These are phyloP conservation scores for Stachybotrys chlorohalonatus DNA, from an alignment of 2,329 filamentous ascomycete genomes.

Conservation along the genomic window DNA sequence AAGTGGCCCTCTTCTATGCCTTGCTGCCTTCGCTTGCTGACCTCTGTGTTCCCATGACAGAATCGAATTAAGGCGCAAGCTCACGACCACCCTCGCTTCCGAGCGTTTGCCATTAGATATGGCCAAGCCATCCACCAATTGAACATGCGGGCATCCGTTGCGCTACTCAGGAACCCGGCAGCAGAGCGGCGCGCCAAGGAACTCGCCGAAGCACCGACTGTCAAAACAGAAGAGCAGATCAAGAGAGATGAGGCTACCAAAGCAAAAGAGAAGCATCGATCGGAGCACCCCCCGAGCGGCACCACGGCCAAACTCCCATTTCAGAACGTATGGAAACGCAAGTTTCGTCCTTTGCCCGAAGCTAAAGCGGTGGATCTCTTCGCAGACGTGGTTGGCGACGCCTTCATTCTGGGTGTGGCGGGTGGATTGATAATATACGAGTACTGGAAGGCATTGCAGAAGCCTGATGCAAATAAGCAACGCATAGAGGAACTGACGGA, in stretches of 20 bases:
- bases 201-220: conserved; percentile 53
- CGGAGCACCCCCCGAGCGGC: conserved; percentile 8
- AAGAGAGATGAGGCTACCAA: conserved; percentile 49
- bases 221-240: conserved; percentile 54
- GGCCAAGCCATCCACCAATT: conserved; percentile 57
- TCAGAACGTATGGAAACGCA: conserved; percentile 51
- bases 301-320: conserved; percentile 20
- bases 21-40: conserved; percentile 6
- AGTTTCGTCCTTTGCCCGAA: conserved; percentile 55
- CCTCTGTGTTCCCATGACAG: conserved; percentile 21
- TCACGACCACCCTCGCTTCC: conserved; percentile 54
- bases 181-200: conserved; percentile 52
- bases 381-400: conserved; percentile 55
- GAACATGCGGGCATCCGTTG: conserved; percentile 56
- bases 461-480: conserved; percentile 49
- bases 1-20: conserved; percentile 3
- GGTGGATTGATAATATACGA: conserved; percentile 51
- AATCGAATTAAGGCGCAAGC: conserved; percentile 59
- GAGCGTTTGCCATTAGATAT: conserved; percentile 50
- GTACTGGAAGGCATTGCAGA: conserved; percentile 48
- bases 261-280: conserved; percentile 28
- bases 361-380: conserved; percentile 58
- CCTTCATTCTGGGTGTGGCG: conserved; percentile 53
- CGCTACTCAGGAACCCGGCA: conserved; percentile 46
- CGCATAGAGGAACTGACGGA: conserved; percentile 40